A percentile compares a stretch with the other conserved stretches of the same genome.
Evolutionary conservation across 192 early-diverging fungal genomes (phyloP).

Genomic region (Backusella luteola): DNA sequence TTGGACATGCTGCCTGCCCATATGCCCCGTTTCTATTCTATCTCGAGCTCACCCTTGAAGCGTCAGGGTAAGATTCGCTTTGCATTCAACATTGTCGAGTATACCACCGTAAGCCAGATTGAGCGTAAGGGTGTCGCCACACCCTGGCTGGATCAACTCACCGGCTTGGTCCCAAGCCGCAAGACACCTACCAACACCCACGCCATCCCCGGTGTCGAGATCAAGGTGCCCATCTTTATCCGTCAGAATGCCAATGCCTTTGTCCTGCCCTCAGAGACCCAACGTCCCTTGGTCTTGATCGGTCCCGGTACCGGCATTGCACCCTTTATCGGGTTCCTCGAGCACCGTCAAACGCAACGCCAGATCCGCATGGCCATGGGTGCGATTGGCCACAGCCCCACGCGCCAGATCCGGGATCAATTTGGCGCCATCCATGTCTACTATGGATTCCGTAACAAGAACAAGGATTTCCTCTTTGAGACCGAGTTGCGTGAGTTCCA

Average conservation of each 20-base stretch:
- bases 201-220: not conserved
- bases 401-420: slow-evolving; percentile 29
- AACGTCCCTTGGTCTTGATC: slow-evolving; percentile 77
- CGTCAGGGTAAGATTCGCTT: slow-evolving; percentile 55
- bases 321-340: slow-evolving; percentile 87
- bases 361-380: slow-evolving; percentile 38
- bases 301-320: slow-evolving; percentile 96
- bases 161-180: slow-evolving; percentile 31
- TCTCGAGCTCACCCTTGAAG: slow-evolving; percentile 66
- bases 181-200: not conserved
- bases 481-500: slow-evolving; percentile 54
- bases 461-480: slow-evolving; percentile 71
- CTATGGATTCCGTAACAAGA: slow-evolving; percentile 77
- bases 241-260: slow-evolving; percentile 63
- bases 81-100: slow-evolving; percentile 89
- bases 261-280: slow-evolving; percentile 58
- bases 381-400: slow-evolving; percentile 17
- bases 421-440: slow-evolving; percentile 70
- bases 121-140: slow-evolving; percentile 69
- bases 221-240: slow-evolving; percentile 47
- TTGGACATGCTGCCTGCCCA: slow-evolving; percentile 78
- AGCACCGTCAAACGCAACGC: slow-evolving; percentile 64
- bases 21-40: slow-evolving; percentile 87
- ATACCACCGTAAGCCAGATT: slow-evolving; percentile 38
- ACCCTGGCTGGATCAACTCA: slow-evolving; percentile 74